Percentiles rank a stretch among this genome's conserved stretches.
Conservation (phyloP, 495 filamentous ascomycete species). For the Bathelium albidoporum region DNA sequence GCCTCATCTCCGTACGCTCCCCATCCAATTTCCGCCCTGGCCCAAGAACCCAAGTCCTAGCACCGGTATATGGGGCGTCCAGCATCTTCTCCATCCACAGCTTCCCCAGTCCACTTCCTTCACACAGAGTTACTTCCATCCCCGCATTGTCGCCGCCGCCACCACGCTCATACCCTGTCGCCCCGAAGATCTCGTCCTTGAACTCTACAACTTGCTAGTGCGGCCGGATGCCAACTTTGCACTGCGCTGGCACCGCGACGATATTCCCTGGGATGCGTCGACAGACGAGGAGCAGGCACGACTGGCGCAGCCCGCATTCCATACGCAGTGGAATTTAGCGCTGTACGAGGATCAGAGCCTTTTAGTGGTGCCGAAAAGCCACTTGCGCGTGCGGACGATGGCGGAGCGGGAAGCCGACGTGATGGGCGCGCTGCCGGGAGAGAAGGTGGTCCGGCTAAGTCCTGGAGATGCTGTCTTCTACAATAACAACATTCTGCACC, state of each 20-base stretch:
- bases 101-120: conserved; percentile 49
- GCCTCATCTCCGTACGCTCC: conserved; percentile 71
- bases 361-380: conserved; percentile 61
- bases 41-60: conserved; percentile 33
- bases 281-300: conserved; percentile 44
- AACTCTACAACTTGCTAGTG: conserved; percentile 71
- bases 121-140: conserved; percentile 55
- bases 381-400: conserved; percentile 54
- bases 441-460: conserved; percentile 51
- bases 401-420: conserved; percentile 51
- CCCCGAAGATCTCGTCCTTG: conserved; percentile 54
- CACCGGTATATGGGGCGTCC: conserved; percentile 74
- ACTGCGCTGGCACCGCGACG: conserved; percentile 71
- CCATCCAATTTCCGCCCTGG: conserved; percentile 84
- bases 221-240: conserved; percentile 54
- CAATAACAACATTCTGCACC: conserved; percentile 77
- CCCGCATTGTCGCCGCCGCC: conserved; percentile 44
- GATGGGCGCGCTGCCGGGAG: conserved; percentile 46
- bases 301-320: conserved; percentile 28
- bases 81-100: conserved; percentile 67
- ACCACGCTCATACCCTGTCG: conserved; percentile 44
- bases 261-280: conserved; percentile 49
- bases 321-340: conserved; percentile 72
- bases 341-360: conserved; percentile 57
- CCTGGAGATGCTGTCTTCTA: conserved; percentile 76